Conservation (phyloP, 352 stramenopile species). For the Hyaloperonospora brassicae region DNA sequence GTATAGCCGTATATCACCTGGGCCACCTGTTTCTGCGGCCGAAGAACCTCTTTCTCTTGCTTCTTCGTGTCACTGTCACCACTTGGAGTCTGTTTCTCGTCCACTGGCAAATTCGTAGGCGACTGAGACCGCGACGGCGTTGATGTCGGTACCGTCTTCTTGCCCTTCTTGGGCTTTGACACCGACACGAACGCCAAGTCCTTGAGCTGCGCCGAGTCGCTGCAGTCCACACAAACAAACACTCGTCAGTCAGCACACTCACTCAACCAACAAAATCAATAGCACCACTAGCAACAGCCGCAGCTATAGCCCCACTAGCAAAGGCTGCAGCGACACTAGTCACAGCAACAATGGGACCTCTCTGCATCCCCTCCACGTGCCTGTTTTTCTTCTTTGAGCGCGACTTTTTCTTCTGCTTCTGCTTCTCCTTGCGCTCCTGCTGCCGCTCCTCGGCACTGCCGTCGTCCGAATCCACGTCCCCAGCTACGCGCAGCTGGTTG, state of each 20-base stretch:
- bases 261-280: not conserved
- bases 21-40: slow-evolving; percentile 12
- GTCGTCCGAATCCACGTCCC: slow-evolving; percentile 38
- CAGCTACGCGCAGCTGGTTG: slow-evolving; percentile 35
- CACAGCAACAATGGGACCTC: too few species aligned
- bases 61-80: slow-evolving; percentile 5
- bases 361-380: slow-evolving; percentile 12
- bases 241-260: not conserved
- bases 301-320: not conserved
- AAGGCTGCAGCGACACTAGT: not conserved
- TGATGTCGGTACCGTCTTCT: slow-evolving; percentile 29
- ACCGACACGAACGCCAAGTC: slow-evolving; percentile 60
- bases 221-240: slow-evolving; percentile 13
- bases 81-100: slow-evolving; percentile 9
- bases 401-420: slow-evolving; percentile 69
- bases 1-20: slow-evolving; percentile 1
- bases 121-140: slow-evolving; percentile 5
- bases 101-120: slow-evolving; percentile 8
- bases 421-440: slow-evolving; percentile 47
- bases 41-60: slow-evolving; percentile 6
- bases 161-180: slow-evolving; percentile 60
- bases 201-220: slow-evolving; percentile 59
- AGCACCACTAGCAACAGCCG: not conserved
- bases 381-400: slow-evolving; percentile 72
- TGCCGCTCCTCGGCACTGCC: slow-evolving; percentile 45